Evolutionary conservation across 108 stramenopile genomes (phyloP), one percentile per base, ranked within the genome.

Genomic region (Pseudonitzschia multiseries): DNA sequence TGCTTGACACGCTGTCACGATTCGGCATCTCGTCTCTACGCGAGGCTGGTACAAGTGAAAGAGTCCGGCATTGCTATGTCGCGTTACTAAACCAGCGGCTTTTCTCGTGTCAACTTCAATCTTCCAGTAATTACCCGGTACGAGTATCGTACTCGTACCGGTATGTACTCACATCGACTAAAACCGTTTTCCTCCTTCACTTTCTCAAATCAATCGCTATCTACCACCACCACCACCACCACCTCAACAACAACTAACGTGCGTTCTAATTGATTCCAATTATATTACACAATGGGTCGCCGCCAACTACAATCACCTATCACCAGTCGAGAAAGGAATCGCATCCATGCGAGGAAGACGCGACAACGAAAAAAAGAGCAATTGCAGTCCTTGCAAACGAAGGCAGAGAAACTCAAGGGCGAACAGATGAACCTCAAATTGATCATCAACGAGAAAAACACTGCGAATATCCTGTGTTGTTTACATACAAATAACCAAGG

Each of bases 281-380:
- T 52, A 21, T n/a, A 52, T 5, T 15, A 56, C n/a, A 72, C 70
- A 62, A 62, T 62, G 61, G 61, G 61, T 36, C 61, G 61, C 13
- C 78, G 72, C 32, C 70, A 73, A 68, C 68, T 68, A 42, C 71
- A 71, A 72, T 65, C 78, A 51, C 72, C 78, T n/a, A 53, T 56
- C 40, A 29, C 71, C 26, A 80, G 79, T 61, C 73, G 79, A 68
- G 96, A 98, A 70, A 78, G 96, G 18, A 98, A 98, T 77, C 84
- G 96, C 26, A 95, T 96, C 78, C 96, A 98, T 75, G 97, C 97
- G 21, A 73, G 96, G 31, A 96, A 92, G 56, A 97, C 97, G 12
- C 90, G 97, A 27, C 88, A 96, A 21, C 85, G 96, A 14, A 98
- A 98, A 75, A 98, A 98, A 72, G 96, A 94, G 32, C 96, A 97